These are phyloP conservation scores for Hypoxylon sp. DNA, from an alignment of 2,329 filamentous ascomycete genomes.

Conservation along the genomic window DNA sequence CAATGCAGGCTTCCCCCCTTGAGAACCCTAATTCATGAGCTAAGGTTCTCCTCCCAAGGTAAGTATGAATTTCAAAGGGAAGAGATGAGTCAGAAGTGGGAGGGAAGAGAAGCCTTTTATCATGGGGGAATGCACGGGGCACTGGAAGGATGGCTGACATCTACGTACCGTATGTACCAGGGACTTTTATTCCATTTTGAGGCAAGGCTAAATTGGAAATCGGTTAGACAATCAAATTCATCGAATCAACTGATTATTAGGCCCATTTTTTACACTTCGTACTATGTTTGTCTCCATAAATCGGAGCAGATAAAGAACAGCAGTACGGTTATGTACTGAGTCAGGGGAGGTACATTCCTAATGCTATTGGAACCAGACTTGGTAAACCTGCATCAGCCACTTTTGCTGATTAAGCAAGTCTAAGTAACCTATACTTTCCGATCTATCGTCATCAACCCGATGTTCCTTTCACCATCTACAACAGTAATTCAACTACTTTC, in stretches of 20 bases:
- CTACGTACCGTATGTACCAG: neutral
- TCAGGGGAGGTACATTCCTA: too few relatives aligned
- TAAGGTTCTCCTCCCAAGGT: slow-evolving; percentile 62
- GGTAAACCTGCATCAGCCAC: slow-evolving; percentile 17
- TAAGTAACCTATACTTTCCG: neutral
- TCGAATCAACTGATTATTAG: slow-evolving; percentile 17
- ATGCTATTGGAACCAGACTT: neutral
- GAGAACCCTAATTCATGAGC: slow-evolving; percentile 62
- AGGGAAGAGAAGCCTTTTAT: slow-evolving; percentile 46
- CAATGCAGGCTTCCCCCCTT: slow-evolving; percentile 66
- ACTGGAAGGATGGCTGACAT: slow-evolving; percentile 20
- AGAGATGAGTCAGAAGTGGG: slow-evolving; percentile 49
- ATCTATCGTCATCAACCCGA: neutral
- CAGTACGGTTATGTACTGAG: too few relatives aligned
- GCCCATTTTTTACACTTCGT: neutral
- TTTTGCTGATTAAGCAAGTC: slow-evolving; percentile 13
- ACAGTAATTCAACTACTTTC: neutral
- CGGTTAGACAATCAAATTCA: slow-evolving; percentile 10
- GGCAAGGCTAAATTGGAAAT: slow-evolving; percentile 9
- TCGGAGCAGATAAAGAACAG: too few relatives aligned
- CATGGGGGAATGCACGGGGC: slow-evolving; percentile 6
- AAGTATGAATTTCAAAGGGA: slow-evolving; percentile 64
- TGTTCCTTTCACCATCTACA: neutral
- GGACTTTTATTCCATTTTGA: slow-evolving; percentile 12
- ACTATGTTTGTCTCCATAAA: neutral